Percentiles rank a stretch among this genome's conserved stretches.
Conservation (phyloP, 345 rosid genomes). For the Tarenaya hassleriana region DNA sequence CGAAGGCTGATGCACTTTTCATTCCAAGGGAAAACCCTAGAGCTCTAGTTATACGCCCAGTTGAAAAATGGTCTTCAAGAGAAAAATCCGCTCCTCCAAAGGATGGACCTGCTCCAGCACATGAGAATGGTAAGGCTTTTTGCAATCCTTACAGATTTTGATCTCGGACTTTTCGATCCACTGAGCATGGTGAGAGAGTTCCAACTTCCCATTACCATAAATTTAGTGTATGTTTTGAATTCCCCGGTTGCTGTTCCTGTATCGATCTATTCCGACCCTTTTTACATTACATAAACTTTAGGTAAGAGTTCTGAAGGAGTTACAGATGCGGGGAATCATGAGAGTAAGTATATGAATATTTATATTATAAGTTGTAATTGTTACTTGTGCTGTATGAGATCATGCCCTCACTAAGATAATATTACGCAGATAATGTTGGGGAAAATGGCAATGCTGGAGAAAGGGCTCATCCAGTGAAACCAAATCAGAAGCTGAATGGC, state of each 20-base stretch:
- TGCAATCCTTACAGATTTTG: constrained; percentile 3
- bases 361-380: neutral
- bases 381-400: constrained; percentile 7
- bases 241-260: neutral
- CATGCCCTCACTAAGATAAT: constrained; percentile 10
- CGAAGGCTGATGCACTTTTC: constrained; percentile 82
- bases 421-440: constrained; percentile 38
- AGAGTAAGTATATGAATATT: constrained; percentile 30
- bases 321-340: constrained; percentile 33
- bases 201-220: neutral
- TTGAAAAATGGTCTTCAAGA: constrained; percentile 49
- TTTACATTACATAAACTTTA: constrained; percentile 16
- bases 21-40: constrained; percentile 94
- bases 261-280: constrained; percentile 9
- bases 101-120: constrained; percentile 30
- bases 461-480: constrained; percentile 32
- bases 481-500: constrained; percentile 44
- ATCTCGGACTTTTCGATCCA: constrained; percentile 8
- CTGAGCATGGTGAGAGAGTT: neutral
- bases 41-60: constrained; percentile 64
- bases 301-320: constrained; percentile 41
- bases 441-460: constrained; percentile 37
- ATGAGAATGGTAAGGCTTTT: constrained; percentile 45
- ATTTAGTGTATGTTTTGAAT: neutral
- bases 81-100: constrained; percentile 46